Evolutionary conservation across 495 filamentous ascomycete species (phyloP), one percentile per base, ranked within the genome.

Genomic region (Choiromyces venosus): DNA sequence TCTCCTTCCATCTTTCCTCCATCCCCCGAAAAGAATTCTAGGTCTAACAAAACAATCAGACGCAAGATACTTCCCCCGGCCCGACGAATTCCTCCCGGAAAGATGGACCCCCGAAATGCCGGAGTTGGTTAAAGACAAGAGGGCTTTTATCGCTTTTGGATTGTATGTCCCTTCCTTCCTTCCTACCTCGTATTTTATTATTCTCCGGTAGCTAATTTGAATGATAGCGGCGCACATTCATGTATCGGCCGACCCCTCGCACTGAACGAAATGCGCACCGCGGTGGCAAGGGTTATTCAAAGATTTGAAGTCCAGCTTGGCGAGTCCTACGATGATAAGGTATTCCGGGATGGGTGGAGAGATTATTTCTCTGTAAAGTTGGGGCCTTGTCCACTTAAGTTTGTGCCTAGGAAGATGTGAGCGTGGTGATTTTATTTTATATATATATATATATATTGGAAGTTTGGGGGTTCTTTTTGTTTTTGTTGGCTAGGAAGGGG

Each of bases 71-170:
- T 80, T 73, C 19, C 65, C 71, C 33, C 68, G 39, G 12, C 73
- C 78, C 25, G 69, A 38, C 36, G 73, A 80, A 64, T 80, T 80
- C 61, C 68, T 80, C 25, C 73, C 78, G 0, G 78, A 80, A 61
- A 71, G 76, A 29, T 80, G 76, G 76, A 61, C 52, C 25, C 25
- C 52, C 52, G 52, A 61, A 33, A 61, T 61, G 52, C 52, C 33
- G 18, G 61, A 65, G 52, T 4, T 37, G 14, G 69, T 74, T 21
- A 66, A 72, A 19, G 73, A 74, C 18, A 37, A n/a, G 21, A 19
- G 36, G 3, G 73, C 73, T 16, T 74, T 72, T 52, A 71, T 74
- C 6, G 37, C 69, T 37, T 74, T 74, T 65, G 37, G 39, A 35
- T 73, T 21, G 69, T 71, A 67, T 10, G 69, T 39, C 18, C n/a